Percentiles rank a stretch among this genome's conserved stretches.
These are phyloP conservation scores for Pseudocercospora eumusae DNA, from an alignment of 2,329 filamentous ascomycete genomes.

Conservation along the genomic window DNA sequence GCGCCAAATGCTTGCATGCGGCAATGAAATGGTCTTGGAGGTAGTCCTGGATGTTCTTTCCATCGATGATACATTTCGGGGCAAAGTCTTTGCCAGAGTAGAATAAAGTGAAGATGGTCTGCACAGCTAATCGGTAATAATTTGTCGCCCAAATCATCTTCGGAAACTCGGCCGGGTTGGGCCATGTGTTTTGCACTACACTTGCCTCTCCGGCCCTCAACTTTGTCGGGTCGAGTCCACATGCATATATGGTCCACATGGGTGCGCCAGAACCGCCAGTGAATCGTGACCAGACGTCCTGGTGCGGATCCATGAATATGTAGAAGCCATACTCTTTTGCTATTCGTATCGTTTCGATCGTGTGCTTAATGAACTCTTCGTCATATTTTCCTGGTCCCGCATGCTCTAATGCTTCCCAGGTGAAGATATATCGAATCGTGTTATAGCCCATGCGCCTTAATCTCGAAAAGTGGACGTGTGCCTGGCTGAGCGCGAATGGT, in stretches of 20 bases:
- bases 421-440: constrained; percentile 93
- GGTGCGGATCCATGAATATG: constrained; percentile 97
- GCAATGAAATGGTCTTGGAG: constrained; percentile 81
- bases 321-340: constrained; percentile 93
- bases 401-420: constrained; percentile 98
- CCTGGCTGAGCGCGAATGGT: constrained; percentile 80
- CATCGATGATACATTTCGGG: constrained; percentile 92
- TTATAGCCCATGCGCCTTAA: constrained; percentile 92
- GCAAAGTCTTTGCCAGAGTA: constrained; percentile 90
- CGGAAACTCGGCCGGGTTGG: constrained; percentile 79
- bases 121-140: constrained; percentile 81
- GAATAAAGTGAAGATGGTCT: constrained; percentile 92
- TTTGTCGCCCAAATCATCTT: constrained; percentile 99
- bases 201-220: constrained; percentile 88
- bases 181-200: constrained; percentile 91
- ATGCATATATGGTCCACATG: constrained; percentile 96
- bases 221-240: constrained; percentile 80
- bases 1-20: constrained; percentile 78
- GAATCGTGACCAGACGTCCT: constrained; percentile 97
- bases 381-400: constrained; percentile 89
- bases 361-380: constrained; percentile 89
- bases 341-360: constrained; percentile 77
- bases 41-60: constrained; percentile 94
- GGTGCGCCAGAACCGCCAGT: constrained; percentile 93
- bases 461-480: constrained; percentile 80